phyloP scores from a whole-genome alignment of 1,284 basidiomycete genomes.

The Erythrobasidium hasegawianum region DNA sequence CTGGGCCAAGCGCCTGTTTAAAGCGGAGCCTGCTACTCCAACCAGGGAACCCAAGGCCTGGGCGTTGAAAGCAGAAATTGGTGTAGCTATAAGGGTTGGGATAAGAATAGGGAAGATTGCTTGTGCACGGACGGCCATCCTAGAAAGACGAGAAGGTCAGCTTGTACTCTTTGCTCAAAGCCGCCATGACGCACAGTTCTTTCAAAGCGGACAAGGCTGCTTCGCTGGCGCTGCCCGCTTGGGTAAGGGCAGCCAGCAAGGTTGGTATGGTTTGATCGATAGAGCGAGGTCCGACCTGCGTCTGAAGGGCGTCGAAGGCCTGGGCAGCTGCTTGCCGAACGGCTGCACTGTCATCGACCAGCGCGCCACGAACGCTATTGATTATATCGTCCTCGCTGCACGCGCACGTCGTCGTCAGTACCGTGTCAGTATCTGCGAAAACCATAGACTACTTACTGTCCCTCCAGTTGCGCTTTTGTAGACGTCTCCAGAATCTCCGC shows the following conservation, averaged over 20 bases:
- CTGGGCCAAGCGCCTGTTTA: conserved; percentile 74
- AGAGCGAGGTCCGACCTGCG: conserved; percentile 80
- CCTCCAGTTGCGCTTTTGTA: conserved; percentile 78
- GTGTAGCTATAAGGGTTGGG: conserved; percentile 81
- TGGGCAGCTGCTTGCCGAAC: conserved; percentile 91
- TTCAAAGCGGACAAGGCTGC: conserved; percentile 86
- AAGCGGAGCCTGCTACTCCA: conserved; percentile 82
- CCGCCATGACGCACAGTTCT: conserved; percentile 59
- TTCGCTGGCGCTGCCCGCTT: conserved; percentile 83
- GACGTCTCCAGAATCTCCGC: conserved; percentile 87
- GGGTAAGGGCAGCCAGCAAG: conserved; percentile 82
- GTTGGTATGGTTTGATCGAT: conserved; percentile 98
- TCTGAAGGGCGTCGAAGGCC: conserved; percentile 90
- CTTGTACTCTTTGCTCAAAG: conserved; percentile 18
- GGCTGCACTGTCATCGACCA: conserved; percentile 80
- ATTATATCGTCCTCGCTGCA: conserved; percentile 75
- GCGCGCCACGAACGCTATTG: conserved; percentile 70
- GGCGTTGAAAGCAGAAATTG: conserved; percentile 95
- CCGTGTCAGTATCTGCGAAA: not conserved
- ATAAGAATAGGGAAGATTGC: conserved; percentile 98
- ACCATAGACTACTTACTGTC: conserved; percentile 52
- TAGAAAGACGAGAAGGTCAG: conserved; percentile 4
- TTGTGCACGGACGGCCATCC: conserved; percentile 65
- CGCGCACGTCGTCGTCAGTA: too few relatives aligned
- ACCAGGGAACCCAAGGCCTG: conserved; percentile 84